Evolutionary conservation across 1,139 yeast species (phyloP), one percentile per base, ranked within the genome.

Genomic region (Magnusiomyces tetraspermus): DNA sequence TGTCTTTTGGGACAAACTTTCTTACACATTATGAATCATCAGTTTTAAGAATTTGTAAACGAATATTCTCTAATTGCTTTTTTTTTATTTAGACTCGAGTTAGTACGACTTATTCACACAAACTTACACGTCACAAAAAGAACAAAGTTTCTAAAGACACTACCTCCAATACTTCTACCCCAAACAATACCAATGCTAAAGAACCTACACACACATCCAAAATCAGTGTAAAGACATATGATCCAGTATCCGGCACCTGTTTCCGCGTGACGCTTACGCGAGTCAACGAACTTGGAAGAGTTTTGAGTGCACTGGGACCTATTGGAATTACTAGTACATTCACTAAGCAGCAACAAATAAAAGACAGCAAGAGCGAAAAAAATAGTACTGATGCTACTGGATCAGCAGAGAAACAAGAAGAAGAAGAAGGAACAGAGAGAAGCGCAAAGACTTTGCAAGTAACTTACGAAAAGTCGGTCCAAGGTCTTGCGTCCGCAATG

Each of bases 301-400:
- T 90, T 33, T 71, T 88, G 65, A 80, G 87, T 41, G 88, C 90
- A n/a, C 65, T 89, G 51, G 97, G 97, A 0, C 96, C 97, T 2
- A 76, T 78, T 56, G 92, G 94, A 2, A 85, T 85, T n/a, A n/a
- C 24, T 22, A 28, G 24, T 13, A 40, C 13, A 4, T 6, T 40
- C 43, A 40, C 41, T n/a, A 37, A 37, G n/a, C 8, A 15, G 8
- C n/a, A 10, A 10, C 8, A 10, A 37, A 37, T 37, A 10, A 37
- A 37, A 37, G 21, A 37, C 17, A 10, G 17, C 8, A 37, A 13
- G 6, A 10, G 8, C n/a, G 8, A 6, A 10, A n/a, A n/a, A 30
- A 30, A 30, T 10, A 30, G 15, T 30, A 10, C 36, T 30, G 11
- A 10, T 30, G 15, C 10, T 10, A 10, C 10, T 10, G 36, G 36